Base-by-base conservation (phyloP, 1,139 yeast species). In the Geotrichum histeridarum region DNA sequence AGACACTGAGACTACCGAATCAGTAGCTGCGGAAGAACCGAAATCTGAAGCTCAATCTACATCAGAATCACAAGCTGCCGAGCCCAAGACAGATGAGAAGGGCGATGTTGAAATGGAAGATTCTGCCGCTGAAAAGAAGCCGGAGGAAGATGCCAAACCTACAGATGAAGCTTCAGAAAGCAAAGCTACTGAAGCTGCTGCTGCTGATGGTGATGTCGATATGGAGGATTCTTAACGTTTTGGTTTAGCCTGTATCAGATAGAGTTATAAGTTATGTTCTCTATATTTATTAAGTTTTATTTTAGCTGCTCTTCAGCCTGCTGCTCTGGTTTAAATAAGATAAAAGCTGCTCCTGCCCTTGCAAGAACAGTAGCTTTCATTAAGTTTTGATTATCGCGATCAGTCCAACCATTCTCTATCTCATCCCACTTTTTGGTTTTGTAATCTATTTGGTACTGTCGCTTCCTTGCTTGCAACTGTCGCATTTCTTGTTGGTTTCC, bases 401-500 rank as follows among this genome's bases (percentile, higher is more conserved):
- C 71, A 35, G 78, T 77, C 86, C 89, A 84, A 12, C 67, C 66
- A 15, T 73, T 73, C 54, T 77, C 79, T 22, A 76, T 70, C 9
- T 73, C 82, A 50, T 67, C 73, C 69, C 69, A 76, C 54, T 64
- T 75, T 57, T 70, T 76, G 61, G 61, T 77, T 67, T 61, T 70
- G 70, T 65, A 79, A 60, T 70, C 80, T 61, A 57, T 64, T 59
- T 74, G 77, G 66, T 69, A 79, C 58, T 63, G 67, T 59, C 61
- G 66, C 56, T 72, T 78, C 66, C 59, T 68, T 62, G 57, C 65
- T 58, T 78, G 81, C 48, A 88, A 70, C 48, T 72, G 67, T 14
- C 69, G 66, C 80, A 84, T 76, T 46, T 74, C 78, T 17, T 75
- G 66, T 2, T 84, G 81, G 61, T 82, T 79, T 1, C 91, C 90